These are phyloP conservation scores for Mucor indicus DNA, from an alignment of 371 early-diverging fungal species.

Conservation along the genomic window DNA sequence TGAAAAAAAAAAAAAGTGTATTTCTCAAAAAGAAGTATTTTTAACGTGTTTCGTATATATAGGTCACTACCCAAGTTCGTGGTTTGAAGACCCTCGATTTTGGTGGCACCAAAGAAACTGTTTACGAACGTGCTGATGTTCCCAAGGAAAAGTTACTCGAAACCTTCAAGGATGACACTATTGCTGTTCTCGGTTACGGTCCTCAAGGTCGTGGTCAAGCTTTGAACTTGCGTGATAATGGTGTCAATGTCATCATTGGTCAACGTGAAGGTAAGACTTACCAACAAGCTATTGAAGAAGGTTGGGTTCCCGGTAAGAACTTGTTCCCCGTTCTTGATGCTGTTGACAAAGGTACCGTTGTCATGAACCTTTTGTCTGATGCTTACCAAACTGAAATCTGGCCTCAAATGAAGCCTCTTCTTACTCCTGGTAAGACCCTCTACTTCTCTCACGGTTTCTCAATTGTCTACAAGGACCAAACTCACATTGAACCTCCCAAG, in stretches of 20 bases:
- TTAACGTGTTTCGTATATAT: too few species aligned
- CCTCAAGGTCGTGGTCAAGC: conserved; percentile 97
- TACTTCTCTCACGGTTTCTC: conserved; percentile 98
- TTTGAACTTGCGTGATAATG: conserved; percentile 95
- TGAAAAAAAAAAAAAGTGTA: not conserved
- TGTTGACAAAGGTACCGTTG: conserved; percentile 83
- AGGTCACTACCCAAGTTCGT: conserved; percentile 60
- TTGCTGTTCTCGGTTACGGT: conserved; percentile 97
- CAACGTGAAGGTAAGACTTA: conserved; percentile 92
- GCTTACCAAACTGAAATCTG: conserved; percentile 94
- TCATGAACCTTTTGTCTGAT: conserved; percentile 96
- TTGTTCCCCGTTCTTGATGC: conserved; percentile 94
- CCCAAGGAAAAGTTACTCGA: conserved; percentile 88
- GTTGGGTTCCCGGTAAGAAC: conserved; percentile 95
- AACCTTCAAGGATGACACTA: conserved; percentile 91
- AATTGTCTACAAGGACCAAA: conserved; percentile 91
- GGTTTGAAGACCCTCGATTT: conserved; percentile 93
- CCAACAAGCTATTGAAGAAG: conserved; percentile 92
- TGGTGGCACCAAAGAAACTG: conserved; percentile 89
- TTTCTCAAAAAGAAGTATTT: too few species aligned
- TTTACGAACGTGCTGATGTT: conserved; percentile 94
- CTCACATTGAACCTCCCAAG: conserved; percentile 86
- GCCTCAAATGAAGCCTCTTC: conserved; percentile 83
- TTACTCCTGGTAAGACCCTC: conserved; percentile 96
- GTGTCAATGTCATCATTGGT: conserved; percentile 94